Base-by-base conservation (phyloP, 225 moss, liverwort and hornwort genomes). In the Pseudisothecium myosuroides region DNA sequence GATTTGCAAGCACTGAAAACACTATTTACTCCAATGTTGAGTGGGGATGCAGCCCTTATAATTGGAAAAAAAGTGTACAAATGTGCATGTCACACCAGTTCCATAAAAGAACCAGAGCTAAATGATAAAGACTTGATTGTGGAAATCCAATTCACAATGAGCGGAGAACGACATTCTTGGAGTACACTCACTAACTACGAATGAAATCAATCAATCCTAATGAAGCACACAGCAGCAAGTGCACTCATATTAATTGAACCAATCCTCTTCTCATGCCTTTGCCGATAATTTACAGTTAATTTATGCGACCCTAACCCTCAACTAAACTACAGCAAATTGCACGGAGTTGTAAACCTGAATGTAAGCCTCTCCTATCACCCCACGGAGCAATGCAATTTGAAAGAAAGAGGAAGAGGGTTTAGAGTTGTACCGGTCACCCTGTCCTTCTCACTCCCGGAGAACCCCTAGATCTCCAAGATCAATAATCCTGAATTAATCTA, bases 201-300 rank as follows among this genome's bases (percentile, higher is more conserved):
- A 83, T 79, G 84, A 72, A 84, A 65, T 41, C 79, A 84, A 58
- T 83, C 83, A 29, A 83, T 67, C 28, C 68, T 29, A 15, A 41
- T 52, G 68, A 68, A 68, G 55, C 52, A 76, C 77, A 86, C 39
- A 7, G 65, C 64, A 77, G 64, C 88, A 91, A 88, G 90, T 69
- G 47, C 83, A 83, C 87, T 87, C 64, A n/a, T 71, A 16, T 83
- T 78, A 73, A 72, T 66, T 39, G 73, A 91, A 79, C 45, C 39
- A 26, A 68, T 84, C 88, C 60, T 43, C 59, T 68, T 69, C 88
- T 82, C 69, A 60, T 81, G 89, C 76, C 61, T 85, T 75, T 47
- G 85, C 81, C 90, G 82, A 82, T 90, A 90, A 88, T 90, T 88
- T 92, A 92, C 92, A 92, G 65, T 66, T 86, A 37, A 85, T 87